Percentiles rank a stretch among this genome's conserved stretches.
These are phyloP conservation scores for Barnettozyma populi DNA, from an alignment of 805 yeast genomes.

Conservation along the genomic window DNA sequence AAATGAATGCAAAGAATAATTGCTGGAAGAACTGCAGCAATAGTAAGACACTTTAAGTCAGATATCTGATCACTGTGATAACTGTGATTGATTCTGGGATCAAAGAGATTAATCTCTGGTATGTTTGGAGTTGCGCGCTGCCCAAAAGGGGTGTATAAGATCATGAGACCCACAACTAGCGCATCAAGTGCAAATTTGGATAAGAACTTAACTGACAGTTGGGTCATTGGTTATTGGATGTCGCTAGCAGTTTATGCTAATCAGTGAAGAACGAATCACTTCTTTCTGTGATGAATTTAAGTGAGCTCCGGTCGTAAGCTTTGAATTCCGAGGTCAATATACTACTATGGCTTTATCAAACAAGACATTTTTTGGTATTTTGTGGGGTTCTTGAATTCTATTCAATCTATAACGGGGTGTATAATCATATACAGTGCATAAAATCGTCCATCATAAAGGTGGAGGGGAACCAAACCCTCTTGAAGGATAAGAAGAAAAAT, in stretches of 20 bases:
- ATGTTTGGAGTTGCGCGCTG: conserved; percentile 6
- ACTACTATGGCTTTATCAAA: too few species aligned
- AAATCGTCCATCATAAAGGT: conserved; percentile 3
- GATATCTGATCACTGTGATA: conserved; percentile 5
- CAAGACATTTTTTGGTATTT: background rate
- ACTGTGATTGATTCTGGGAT: conserved; percentile 9
- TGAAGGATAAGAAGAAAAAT: background rate
- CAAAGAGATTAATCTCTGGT: conserved; percentile 9
- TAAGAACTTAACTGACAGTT: background rate
- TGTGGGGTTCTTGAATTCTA: background rate
- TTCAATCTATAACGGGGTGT: conserved; percentile 3
- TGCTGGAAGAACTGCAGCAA: conserved; percentile 4
- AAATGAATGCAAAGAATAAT: conserved; percentile 1
- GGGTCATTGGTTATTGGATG: background rate
- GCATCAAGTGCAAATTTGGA: conserved; percentile 6
- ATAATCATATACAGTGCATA: conserved; percentile 2
- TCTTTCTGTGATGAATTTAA: background rate
- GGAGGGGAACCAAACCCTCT: background rate
- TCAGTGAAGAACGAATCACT: background rate
- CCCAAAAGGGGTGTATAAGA: conserved; percentile 3
- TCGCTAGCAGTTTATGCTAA: background rate
- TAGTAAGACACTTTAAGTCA: conserved; percentile 1
- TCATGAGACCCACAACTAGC: conserved; percentile 1
- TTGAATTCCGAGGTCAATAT: background rate
- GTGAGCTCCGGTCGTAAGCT: background rate